Evolutionary conservation across 73 alveolate species (phyloP).

Genomic region (Paramecium caudatum): DNA sequence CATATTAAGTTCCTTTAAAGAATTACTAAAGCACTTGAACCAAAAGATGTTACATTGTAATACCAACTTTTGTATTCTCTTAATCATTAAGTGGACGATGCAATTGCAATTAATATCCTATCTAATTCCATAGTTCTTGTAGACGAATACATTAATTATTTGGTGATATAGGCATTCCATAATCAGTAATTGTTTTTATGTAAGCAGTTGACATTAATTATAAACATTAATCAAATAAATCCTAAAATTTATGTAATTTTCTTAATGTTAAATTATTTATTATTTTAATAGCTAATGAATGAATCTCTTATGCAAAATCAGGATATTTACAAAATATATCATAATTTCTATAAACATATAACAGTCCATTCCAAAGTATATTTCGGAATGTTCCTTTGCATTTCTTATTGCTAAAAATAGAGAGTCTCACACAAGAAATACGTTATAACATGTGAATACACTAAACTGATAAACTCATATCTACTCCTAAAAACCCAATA

Average conservation of each 20-base stretch:
- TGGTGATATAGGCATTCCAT: not conserved
- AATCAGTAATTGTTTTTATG: not conserved
- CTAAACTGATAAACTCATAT: not conserved
- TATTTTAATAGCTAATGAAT: not conserved
- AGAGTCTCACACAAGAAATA: constrained; percentile 42
- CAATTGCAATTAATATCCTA: not conserved
- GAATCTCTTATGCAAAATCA: not conserved
- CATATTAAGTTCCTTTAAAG: not conserved
- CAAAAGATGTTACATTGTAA: not conserved
- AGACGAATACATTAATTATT: not conserved
- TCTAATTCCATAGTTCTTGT: constrained; percentile 55
- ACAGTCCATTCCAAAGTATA: constrained; percentile 14
- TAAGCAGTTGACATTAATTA: not conserved
- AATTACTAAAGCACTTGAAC: not conserved
- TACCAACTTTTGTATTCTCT: not conserved
- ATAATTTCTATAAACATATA: not conserved
- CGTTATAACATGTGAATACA: constrained; percentile 6
- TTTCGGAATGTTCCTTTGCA: constrained; percentile 42
- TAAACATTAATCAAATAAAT: not conserved
- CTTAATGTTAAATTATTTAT: constrained; percentile 20
- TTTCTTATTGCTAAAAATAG: constrained; percentile 37
- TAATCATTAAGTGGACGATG: not conserved
- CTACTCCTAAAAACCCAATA: not conserved
- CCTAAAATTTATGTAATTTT: constrained; percentile 23
- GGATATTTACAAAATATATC: not conserved